Conservation (phyloP, 192 early-diverging fungal species). For the Helicostylum pulchrum region DNA sequence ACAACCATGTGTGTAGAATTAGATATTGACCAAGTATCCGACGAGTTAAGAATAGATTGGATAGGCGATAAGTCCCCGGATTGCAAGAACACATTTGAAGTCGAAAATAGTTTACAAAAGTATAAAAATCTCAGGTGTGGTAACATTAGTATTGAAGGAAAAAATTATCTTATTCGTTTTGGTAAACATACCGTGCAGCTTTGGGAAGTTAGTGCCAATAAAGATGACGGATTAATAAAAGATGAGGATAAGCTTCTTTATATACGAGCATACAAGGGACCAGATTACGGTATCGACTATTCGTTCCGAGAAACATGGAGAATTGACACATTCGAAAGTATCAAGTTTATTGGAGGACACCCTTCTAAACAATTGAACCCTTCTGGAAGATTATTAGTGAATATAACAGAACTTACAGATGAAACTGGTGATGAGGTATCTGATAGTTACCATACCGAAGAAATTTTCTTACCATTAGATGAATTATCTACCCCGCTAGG, state of each 20-base stretch:
- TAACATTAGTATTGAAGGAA: neutral
- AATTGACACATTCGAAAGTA: neutral
- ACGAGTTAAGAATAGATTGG: neutral
- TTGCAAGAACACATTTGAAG: neutral
- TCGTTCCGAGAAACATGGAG: neutral
- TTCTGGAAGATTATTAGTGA: neutral
- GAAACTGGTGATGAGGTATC: neutral
- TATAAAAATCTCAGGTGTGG: neutral
- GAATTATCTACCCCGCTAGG: too few species aligned
- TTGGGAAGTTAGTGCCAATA: neutral
- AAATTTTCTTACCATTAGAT: slow-evolving; percentile 5
- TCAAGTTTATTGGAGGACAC: neutral
- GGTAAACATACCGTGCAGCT: slow-evolving; percentile 4
- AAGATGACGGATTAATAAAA: neutral
- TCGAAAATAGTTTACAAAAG: neutral
- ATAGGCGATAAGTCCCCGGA: neutral
- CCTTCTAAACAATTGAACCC: too few species aligned
- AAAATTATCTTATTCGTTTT: neutral
- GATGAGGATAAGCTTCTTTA: neutral
- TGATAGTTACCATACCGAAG: neutral
- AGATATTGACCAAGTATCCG: neutral
- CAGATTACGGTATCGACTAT: neutral
- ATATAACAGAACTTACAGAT: neutral
- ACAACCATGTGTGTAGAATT: neutral
- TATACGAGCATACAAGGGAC: slow-evolving; percentile 1